These are phyloP conservation scores for Pythium rishiriense DNA, from an alignment of 352 stramenopile species.

Conservation along the genomic window DNA sequence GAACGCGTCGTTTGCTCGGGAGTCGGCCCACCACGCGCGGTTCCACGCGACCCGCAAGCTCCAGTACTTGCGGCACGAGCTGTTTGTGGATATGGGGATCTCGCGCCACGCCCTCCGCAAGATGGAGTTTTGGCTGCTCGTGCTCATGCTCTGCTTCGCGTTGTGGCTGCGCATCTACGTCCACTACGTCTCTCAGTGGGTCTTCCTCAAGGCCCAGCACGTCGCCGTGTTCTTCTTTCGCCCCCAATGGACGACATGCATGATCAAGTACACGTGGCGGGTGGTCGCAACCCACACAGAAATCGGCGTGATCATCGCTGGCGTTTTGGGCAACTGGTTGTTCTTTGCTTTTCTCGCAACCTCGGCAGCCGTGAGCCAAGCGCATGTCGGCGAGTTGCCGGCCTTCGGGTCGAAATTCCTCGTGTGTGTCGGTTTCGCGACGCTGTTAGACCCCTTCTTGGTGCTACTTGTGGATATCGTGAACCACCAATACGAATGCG, in stretches of 20 bases:
- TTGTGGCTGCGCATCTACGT: constrained; percentile 89
- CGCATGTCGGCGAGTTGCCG: constrained; percentile 63
- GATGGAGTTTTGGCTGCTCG: constrained; percentile 80
- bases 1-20: constrained; percentile 41
- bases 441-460: constrained; percentile 81
- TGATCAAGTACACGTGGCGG: constrained; percentile 85
- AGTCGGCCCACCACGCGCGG: constrained; percentile 54
- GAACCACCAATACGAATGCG: constrained; percentile 79
- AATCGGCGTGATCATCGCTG: constrained; percentile 66
- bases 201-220: constrained; percentile 64
- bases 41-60: constrained; percentile 75
- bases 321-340: constrained; percentile 51
- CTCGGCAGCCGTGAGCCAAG: constrained; percentile 40
- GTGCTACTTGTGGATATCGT: constrained; percentile 77
- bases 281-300: constrained; percentile 63
- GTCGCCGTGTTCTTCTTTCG: constrained; percentile 84
- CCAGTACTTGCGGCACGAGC: constrained; percentile 75
- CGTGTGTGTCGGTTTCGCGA: constrained; percentile 69
- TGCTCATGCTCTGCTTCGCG: constrained; percentile 59
- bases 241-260: constrained; percentile 57
- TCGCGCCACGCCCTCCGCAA: constrained; percentile 42
- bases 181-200: constrained; percentile 87
- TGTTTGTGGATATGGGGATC: constrained; percentile 70
- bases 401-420: constrained; percentile 78
- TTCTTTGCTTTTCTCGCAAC: constrained; percentile 54